Evolutionary conservation across 768 basidiomycete genomes (phyloP), one percentile per base, ranked within the genome.

Genomic region (Pisolithus albus): DNA sequence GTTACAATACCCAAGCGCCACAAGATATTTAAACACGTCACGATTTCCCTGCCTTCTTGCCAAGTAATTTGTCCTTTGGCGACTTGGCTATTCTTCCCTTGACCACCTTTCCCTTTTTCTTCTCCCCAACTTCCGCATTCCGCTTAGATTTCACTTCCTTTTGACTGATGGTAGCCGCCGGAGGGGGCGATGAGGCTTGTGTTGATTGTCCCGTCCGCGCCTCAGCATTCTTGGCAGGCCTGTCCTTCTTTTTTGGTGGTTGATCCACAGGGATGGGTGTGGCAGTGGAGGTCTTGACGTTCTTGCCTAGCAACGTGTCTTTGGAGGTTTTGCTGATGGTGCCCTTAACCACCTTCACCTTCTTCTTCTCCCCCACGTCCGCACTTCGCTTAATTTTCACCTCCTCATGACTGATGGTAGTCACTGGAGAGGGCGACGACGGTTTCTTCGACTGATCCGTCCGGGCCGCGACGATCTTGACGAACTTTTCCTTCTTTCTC

Each of bases 81-180:
- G 76, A 80, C 65, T 76, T 79, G 21, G 70, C 67, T 11, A 69
- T 69, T 55, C 69, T 64, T 16, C 67, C 58, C 52, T 66, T 64
- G 38, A 66, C 51, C 10, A 70, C 53, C 55, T 68, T 74, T 46
- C 70, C 74, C 66, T 82, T 84, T 69, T 86, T 86, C 71, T 78
- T 82, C 64, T 78, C 78, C 3, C 72, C 72, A 46, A 69, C 64
- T 32, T 63, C 69, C 1, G 61, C 65, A 18, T 63, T 64, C 48
- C 73, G 71, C 62, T 83, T 84, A 62, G 75, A 70, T 67, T 83
- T 82, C 56, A 78, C 58, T 53, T 81, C 80, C 15, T 74, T 71
- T 44, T 61, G 70, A 9, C 68, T 72, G 47, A 76, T 43, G 1
- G 54, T 41, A 11, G 56, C 53, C 41, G 49, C 55, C 1, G 50